These are phyloP conservation scores for Calocybe gangraenosa DNA, from an alignment of 768 basidiomycete species.

Conservation along the genomic window DNA sequence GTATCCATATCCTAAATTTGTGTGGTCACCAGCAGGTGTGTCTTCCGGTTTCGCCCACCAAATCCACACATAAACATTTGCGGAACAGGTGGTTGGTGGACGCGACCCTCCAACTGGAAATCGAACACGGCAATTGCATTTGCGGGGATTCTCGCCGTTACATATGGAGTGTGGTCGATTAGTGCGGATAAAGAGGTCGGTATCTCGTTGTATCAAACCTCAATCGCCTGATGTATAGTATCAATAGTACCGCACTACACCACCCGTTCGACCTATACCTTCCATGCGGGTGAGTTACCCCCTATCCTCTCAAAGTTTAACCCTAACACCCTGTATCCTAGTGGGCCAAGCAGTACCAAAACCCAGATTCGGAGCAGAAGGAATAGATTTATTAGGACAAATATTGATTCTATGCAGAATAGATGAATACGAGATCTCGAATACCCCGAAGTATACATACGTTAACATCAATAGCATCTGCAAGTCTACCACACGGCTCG, in stretches of 20 bases:
- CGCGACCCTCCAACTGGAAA: constrained; percentile 85
- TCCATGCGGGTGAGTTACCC: constrained; percentile 62
- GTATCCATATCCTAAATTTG: constrained; percentile 92
- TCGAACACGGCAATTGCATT: constrained; percentile 75
- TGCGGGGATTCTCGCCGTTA: constrained; percentile 61
- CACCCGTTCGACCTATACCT: constrained; percentile 69
- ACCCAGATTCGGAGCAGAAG: constrained; percentile 13
- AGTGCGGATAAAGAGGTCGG: constrained; percentile 81
- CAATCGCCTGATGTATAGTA: constrained; percentile 1
- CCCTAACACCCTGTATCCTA: constrained; percentile 8
- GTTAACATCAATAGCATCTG: no score
- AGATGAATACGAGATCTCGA: no score
- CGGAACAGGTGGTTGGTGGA: constrained; percentile 89
- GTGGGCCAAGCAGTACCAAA: constrained; percentile 34
- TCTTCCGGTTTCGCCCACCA: constrained; percentile 14
- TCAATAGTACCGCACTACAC: constrained; percentile 49
- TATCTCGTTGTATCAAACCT: constrained; percentile 3
- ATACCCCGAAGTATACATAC: no score
- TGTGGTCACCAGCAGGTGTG: constrained; percentile 89
- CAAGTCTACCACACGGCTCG: no score
- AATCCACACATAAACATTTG: background rate
- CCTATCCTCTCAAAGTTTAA: background rate
- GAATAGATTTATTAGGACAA: constrained; percentile 5
- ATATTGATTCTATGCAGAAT: no score
- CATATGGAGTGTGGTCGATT: constrained; percentile 62